phyloP scores from a whole-genome alignment of 805 yeast species.

The Kockiozyma suomiensis region DNA sequence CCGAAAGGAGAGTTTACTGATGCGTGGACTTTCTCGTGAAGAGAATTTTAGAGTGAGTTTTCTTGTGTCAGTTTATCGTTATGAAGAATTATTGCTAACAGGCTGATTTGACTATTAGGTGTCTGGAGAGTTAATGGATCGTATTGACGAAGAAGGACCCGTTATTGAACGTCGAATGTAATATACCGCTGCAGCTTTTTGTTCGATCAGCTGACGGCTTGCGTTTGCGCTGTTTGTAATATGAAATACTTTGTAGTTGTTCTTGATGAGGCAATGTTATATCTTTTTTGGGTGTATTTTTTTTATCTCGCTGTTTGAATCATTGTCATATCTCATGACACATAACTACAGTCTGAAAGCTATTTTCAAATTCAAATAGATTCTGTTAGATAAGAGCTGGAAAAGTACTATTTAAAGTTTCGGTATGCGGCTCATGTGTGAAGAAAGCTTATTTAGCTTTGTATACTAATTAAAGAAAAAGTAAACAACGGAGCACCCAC shows the following conservation, averaged over 20 bases:
- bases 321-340: too few relatives aligned
- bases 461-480: neutral
- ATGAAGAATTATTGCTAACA: neutral
- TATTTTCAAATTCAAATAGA: too few relatives aligned
- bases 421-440: neutral
- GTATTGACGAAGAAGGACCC: conserved; percentile 31
- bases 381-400: too few relatives aligned
- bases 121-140: conserved; percentile 31
- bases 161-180: conserved; percentile 30
- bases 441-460: neutral
- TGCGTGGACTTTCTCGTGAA: conserved; percentile 35
- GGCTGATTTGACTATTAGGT: conserved; percentile 7
- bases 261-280: too few relatives aligned
- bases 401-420: too few relatives aligned
- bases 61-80: neutral
- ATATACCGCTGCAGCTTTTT: neutral
- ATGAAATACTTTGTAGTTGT: too few relatives aligned
- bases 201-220: neutral
- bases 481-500: neutral
- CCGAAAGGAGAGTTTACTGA: conserved; percentile 28
- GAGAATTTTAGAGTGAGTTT: conserved; percentile 31
- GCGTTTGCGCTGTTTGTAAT: too few relatives aligned
- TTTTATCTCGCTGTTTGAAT: too few relatives aligned
- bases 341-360: too few relatives aligned
- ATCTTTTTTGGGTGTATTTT: too few relatives aligned